Base-by-base conservation (phyloP, 768 basidiomycete species). In the Leccinum boreale region DNA sequence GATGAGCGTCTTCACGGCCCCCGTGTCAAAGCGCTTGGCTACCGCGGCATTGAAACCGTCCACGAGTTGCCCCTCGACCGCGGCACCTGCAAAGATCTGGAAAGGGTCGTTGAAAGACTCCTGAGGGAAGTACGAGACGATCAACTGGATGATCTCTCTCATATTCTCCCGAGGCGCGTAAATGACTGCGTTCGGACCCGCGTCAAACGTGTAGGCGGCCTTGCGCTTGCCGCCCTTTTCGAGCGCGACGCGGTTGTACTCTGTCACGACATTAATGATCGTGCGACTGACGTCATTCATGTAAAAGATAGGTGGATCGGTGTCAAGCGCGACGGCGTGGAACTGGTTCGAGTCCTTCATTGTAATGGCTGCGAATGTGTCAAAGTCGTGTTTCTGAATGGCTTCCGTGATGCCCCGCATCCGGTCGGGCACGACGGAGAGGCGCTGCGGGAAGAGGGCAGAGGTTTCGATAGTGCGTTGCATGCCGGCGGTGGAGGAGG, bases 311-410 rank as follows among this genome's bases (percentile, higher is more conserved):
- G 97, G 97, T 1, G 97, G 97, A 45, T 89, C 85, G 0, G 97
- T 98, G 75, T 99, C 97, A 62, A 98, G 87, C 51, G 90, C 91
- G 63, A 98, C 93, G 26, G 97, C 94, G 70, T 99, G 97, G 85
- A 99, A 99, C 77, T 93, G 90, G 77, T 99, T 99, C 52, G 94
- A 96, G 72, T 99, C 97, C 50, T 83, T 85, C 94, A 98, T 99
- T 21, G 97, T 99, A 72, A 98, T 84, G 59, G 77, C 75, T 0
- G 94, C 97, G 63, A 99, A 99, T 0, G 83, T 63, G 66, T 94
- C 86, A 71, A 99, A 99, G 74, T 98, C 90, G 63, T 79, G 82
- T 1, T 70, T 77, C 49, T 73, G 69, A 74, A 99, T 98, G 21
- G 97, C 96, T 9, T 79, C 69, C n/a, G 79, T 80, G 70, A 98